Base-by-base conservation (phyloP, 1,139 yeast species). In the Insectozyma bohioensis region DNA sequence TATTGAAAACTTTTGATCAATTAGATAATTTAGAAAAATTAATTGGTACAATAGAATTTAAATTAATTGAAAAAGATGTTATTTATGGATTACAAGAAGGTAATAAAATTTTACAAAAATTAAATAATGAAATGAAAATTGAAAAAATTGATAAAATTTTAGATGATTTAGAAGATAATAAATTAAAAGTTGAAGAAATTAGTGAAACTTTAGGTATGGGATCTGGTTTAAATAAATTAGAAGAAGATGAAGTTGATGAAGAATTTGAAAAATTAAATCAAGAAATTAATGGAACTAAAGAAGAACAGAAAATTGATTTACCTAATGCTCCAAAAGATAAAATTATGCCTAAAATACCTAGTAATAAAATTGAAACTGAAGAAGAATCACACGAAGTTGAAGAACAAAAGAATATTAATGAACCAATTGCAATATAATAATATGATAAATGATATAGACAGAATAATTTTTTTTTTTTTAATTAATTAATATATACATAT, bases 161-260 rank as follows among this genome's bases (percentile, higher is more conserved):
- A 74, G 97, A 90, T 52, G 94, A 86, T 36, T 72, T 85, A 20
- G 87, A 83, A 30, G 96, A 87, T 24, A 95, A 92, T 36, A 67
- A 81, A 13, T 67, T 81, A 24, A 83, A 84, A 52, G 96, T 88
- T 46, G 78, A 83, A 39, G 85, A 79, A 45, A 69, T 78, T 2
- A 68, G 74, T 37, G 72, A 72, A 30, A 54, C 68, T 12, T 52
- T 79, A 39, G 73, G 80, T 0, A 56, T 51, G 40, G 60, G 56
- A 3, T 45, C 53, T 20, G 60, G 63, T 12, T 59, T 82, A 47
- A 70, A 80, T 13, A 66, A 71, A 37, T 54, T 70, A 10, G 83
- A 80, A 36, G 88, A 83, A 49, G 58, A 58, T 15, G 90, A 80
- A 43, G 83, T 83, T 8, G 86, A 80, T 42, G 78, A 70, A 32